These are phyloP conservation scores for Nakaseomyces nivariensis DNA, from an alignment of 1,139 yeast species.

Conservation along the genomic window DNA sequence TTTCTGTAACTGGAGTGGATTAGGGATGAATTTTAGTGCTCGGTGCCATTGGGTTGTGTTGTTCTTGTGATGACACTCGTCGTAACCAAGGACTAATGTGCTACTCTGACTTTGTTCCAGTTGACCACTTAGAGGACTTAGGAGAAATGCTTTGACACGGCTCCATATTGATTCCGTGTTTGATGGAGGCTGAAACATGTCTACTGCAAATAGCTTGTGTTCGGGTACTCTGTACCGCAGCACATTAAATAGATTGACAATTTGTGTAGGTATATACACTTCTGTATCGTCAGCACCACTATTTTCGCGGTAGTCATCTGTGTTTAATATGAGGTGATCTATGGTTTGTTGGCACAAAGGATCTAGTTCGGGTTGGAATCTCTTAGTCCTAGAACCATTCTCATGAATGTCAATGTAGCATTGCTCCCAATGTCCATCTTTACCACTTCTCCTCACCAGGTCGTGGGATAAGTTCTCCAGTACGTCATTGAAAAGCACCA, in stretches of 20 bases:
- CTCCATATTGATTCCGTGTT: not conserved
- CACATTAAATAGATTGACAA: conserved; percentile 19
- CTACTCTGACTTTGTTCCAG: conserved; percentile 1
- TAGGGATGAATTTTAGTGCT: conserved; percentile 9
- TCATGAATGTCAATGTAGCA: conserved; percentile 11
- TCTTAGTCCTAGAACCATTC: not conserved
- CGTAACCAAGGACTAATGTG: conserved; percentile 3
- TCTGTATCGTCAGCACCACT: conserved; percentile 3
- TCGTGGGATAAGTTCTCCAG: conserved; percentile 22
- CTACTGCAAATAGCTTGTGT: conserved; percentile 22
- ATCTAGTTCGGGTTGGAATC: not conserved
- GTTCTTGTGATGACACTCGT: conserved; percentile 2
- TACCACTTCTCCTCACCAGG: conserved; percentile 11
- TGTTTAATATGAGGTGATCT: not conserved
- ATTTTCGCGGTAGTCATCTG: not conserved
- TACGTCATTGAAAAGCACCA: conserved; percentile 24
- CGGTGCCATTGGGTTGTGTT: conserved; percentile 1
- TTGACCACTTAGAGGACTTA: no score
- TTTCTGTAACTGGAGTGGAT: conserved; percentile 17
- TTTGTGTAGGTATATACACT: conserved; percentile 21
- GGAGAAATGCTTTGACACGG: not conserved
- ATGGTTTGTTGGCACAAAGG: not conserved
- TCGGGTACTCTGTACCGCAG: conserved; percentile 19
- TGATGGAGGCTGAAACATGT: conserved; percentile 5
- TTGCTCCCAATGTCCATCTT: conserved; percentile 7